phyloP scores from a whole-genome alignment of 306 rosid genomes.

The Glycine tomentella region DNA sequence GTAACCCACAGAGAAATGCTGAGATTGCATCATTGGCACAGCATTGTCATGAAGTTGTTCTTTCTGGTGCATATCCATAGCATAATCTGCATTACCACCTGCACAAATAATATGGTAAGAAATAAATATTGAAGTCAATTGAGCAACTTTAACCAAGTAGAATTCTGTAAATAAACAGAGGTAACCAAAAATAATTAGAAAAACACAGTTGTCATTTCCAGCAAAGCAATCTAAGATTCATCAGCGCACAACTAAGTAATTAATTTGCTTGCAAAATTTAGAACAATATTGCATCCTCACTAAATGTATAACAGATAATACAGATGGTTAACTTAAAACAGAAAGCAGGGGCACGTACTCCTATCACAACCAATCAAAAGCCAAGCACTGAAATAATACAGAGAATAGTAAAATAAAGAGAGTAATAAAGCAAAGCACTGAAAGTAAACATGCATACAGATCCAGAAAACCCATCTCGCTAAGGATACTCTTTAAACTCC shows the following conservation, averaged over 20 bases:
- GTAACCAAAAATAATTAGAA: constrained; percentile 30
- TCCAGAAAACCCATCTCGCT: not conserved
- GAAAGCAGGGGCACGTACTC: constrained; percentile 20
- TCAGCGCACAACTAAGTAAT: not conserved
- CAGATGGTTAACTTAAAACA: constrained; percentile 12
- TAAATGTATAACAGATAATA: constrained; percentile 22
- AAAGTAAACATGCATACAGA: constrained; percentile 7
- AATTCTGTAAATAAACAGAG: not conserved
- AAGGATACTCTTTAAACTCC: constrained; percentile 15
- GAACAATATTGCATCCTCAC: constrained; percentile 31
- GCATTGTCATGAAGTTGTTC: constrained; percentile 94
- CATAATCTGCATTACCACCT: constrained; percentile 87
- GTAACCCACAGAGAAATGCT: constrained; percentile 87
- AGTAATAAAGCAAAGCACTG: constrained; percentile 12
- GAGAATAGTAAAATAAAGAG: no score
- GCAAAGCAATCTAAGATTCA: constrained; percentile 32
- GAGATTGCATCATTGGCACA: constrained; percentile 92
- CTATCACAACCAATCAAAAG: constrained; percentile 16
- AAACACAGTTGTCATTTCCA: constrained; percentile 30
- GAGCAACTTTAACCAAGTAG: constrained; percentile 24
- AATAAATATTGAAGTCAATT: constrained; percentile 35
- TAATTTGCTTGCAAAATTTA: constrained; percentile 11
- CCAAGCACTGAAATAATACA: not conserved
- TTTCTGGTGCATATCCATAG: constrained; percentile 96
- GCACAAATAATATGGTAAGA: constrained; percentile 52